Evolutionary conservation across 768 basidiomycete species (phyloP).

Genomic region (Suillus alpinus): DNA sequence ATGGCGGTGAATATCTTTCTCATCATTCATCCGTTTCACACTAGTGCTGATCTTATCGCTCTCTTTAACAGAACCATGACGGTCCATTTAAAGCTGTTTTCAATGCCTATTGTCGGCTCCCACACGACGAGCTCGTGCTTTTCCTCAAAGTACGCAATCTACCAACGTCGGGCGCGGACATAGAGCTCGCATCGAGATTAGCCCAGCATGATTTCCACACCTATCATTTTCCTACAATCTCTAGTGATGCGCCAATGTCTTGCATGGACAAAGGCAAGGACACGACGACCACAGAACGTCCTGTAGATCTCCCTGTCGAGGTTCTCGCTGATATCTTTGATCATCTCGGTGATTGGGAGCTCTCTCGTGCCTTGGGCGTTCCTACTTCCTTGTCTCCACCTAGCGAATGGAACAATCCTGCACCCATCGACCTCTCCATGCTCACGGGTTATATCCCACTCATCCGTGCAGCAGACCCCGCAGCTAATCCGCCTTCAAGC

Average conservation of each 20-base stretch:
- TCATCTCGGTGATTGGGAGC: constrained; percentile 81
- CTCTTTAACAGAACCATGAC: constrained; percentile 20
- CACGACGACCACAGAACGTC: constrained; percentile 31
- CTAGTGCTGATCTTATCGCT: constrained; percentile 28
- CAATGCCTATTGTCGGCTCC: constrained; percentile 67
- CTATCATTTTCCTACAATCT: constrained; percentile 52
- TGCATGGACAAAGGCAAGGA: constrained; percentile 18
- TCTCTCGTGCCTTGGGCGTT: constrained; percentile 72
- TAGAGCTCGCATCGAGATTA: constrained; percentile 67
- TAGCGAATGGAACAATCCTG: constrained; percentile 69
- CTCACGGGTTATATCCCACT: constrained; percentile 58
- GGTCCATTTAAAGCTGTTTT: constrained; percentile 45
- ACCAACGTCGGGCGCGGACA: constrained; percentile 58
- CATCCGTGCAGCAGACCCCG: constrained; percentile 60
- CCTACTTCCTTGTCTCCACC: constrained; percentile 68
- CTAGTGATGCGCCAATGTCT: constrained; percentile 28
- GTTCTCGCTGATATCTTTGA: constrained; percentile 76
- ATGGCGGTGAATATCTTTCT: constrained; percentile 40
- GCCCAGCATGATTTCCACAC: constrained; percentile 73
- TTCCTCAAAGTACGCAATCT: constrained; percentile 74
- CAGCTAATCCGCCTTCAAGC: constrained; percentile 58
- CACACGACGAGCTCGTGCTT: constrained; percentile 64
- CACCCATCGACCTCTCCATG: constrained; percentile 67
- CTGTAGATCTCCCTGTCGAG: constrained; percentile 71
- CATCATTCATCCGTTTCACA: constrained; percentile 13